Conservation (phyloP, 202 grass and related monocot genomes). For the Schoenoplectus tabernaemontani region DNA sequence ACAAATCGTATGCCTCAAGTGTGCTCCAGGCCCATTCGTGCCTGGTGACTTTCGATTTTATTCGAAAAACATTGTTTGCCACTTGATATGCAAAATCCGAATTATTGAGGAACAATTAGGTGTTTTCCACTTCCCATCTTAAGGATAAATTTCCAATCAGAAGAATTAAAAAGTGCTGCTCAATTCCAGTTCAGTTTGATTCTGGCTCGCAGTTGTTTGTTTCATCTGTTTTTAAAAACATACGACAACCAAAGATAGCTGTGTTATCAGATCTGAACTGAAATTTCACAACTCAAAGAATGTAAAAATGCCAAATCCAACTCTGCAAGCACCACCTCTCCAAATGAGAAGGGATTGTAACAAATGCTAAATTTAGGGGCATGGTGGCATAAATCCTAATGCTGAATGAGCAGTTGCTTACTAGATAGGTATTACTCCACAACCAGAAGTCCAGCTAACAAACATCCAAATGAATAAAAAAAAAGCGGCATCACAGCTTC, state of each 20-base stretch:
- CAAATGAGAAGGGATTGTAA: too few relatives aligned
- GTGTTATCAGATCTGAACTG: not conserved
- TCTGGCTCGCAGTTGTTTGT: not conserved
- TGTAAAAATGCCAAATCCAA: not conserved
- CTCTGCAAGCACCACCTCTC: too few relatives aligned
- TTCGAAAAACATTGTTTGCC: too few relatives aligned
- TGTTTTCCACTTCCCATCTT: not conserved
- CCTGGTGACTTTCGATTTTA: not conserved
- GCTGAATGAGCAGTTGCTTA: constrained; percentile 3
- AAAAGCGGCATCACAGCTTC: not conserved
- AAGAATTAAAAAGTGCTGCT: not conserved
- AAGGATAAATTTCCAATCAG: not conserved
- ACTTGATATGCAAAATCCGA: too few relatives aligned
- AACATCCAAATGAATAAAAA: constrained; percentile 12
- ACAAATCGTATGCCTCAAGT: not conserved
- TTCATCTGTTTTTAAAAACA: not conserved
- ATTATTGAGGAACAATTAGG: not conserved
- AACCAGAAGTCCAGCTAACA: constrained; percentile 12
- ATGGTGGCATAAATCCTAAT: too few relatives aligned
- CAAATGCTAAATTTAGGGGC: too few relatives aligned
- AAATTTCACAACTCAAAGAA: not conserved
- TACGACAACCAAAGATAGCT: not conserved
- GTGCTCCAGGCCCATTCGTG: not conserved
- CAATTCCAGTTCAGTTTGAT: not conserved
- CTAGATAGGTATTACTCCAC: constrained; percentile 9